A percentile compares a stretch with the other conserved stretches of the same genome.
Evolutionary conservation across 2,329 filamentous ascomycete genomes (phyloP).

Genomic region (Dactylellina drechsleri): DNA sequence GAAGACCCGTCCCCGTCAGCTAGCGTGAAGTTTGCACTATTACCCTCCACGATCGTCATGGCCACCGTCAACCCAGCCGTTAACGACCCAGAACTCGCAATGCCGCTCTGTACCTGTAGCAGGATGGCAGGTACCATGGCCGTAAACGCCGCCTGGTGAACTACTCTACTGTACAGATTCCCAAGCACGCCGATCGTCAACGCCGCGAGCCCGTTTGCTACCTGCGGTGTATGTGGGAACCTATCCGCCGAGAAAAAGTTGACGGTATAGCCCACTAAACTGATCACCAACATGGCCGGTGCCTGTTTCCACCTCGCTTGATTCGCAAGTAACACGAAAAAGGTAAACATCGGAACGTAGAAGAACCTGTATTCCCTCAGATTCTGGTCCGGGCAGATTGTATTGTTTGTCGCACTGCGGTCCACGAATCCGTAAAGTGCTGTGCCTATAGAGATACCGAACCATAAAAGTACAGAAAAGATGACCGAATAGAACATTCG

Average conservation of each 20-base stretch:
- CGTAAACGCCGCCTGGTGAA: slow-evolving; percentile 82
- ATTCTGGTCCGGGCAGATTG: slow-evolving; percentile 66
- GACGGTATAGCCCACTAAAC: slow-evolving; percentile 77
- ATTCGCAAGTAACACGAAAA: slow-evolving; percentile 66
- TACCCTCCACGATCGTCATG: slow-evolving; percentile 50
- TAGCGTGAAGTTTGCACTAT: slow-evolving; percentile 18
- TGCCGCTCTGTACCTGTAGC: slow-evolving; percentile 71
- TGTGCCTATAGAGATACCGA: slow-evolving; percentile 76
- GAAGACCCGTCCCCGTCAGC: neutral
- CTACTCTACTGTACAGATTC: slow-evolving; percentile 78
- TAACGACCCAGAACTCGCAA: slow-evolving; percentile 70
- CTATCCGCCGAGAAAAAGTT: slow-evolving; percentile 76
- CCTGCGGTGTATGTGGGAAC: slow-evolving; percentile 76
- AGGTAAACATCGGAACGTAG: slow-evolving; percentile 78
- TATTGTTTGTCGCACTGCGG: slow-evolving; percentile 65
- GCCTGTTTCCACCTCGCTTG: slow-evolving; percentile 83
- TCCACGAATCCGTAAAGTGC: slow-evolving; percentile 73
- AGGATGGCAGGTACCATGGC: slow-evolving; percentile 90
- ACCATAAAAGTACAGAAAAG: slow-evolving; percentile 77
- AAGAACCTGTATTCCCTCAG: slow-evolving; percentile 71
- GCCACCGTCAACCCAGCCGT: slow-evolving; percentile 59
- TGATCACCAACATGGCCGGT: slow-evolving; percentile 79
- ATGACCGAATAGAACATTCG: slow-evolving; percentile 80
- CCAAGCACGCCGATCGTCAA: slow-evolving; percentile 80
- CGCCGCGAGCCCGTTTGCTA: slow-evolving; percentile 80